Base-by-base conservation (phyloP, 1,139 yeast species). In the Arxiozyma telluris region DNA sequence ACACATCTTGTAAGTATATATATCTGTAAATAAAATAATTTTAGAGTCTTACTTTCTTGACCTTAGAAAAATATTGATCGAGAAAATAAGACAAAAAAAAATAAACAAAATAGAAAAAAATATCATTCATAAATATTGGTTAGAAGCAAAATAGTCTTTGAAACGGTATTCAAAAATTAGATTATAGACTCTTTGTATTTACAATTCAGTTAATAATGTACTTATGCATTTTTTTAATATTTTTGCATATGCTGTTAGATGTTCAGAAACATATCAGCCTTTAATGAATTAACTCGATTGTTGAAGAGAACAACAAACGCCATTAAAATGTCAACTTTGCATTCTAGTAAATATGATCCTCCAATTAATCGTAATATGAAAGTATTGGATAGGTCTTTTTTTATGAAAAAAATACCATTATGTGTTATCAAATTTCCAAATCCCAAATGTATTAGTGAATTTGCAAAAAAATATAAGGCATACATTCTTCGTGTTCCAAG, bases 401-500 rank as follows among this genome's bases (percentile, higher is more conserved):
- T 90, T 71, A 66, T 73, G 11, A 76, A 75, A 38, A 73, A 75
- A 15, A 72, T 86, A 6, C 78, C 82, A 0, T 72, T 89, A 23
- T 79, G 86, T 59, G 85, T 82, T 18, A 89, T 91, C 1, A 71
- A 76, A 52, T 82, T 91, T 63, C 81, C 84, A 1, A 82, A 89
- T 55, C 89, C 94, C 0, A 76, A 78, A 51, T 70, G 73, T 56
- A 73, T 85, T 25, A 84, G 87, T 11, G 65, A 65, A 7, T 82
- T 82, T 65, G 66, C 77, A 39, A 67, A 73, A 41, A 61, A 69
- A 8, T 78, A 80, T 64, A 76, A 78, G 56, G 65, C 71, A 9
- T 87, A 84, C 61, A 74, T 87, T 21, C 69, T 89, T 27, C 77
- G 79, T 60, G 67, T 84, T 23, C 88, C 87, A 12, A 77, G 84